These are phyloP conservation scores for Pelagophyceae sp. DNA, from an alignment of 352 stramenopile genomes.

Conservation along the genomic window DNA sequence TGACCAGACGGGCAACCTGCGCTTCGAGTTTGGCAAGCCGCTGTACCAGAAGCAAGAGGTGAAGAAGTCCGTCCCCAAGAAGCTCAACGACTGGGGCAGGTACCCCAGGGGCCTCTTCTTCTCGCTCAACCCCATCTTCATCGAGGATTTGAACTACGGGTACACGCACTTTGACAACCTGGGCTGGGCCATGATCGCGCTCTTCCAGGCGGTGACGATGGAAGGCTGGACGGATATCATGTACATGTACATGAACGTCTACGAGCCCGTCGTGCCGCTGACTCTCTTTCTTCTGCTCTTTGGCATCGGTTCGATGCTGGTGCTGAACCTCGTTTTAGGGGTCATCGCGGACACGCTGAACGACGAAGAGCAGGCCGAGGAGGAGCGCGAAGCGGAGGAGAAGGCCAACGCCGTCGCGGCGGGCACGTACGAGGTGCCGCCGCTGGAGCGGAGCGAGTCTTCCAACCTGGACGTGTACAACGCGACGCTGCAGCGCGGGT, in stretches of 20 bases:
- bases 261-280: constrained; percentile 40
- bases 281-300: constrained; percentile 36
- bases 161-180: constrained; percentile 86
- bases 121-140: constrained; percentile 36
- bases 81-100: neutral
- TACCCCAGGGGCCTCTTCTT: neutral
- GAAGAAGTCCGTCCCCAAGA: neutral
- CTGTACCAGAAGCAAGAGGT: neutral
- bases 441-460: too few relatives aligned
- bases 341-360: constrained; percentile 32
- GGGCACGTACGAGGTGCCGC: neutral
- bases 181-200: constrained; percentile 69
- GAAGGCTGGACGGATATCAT: constrained; percentile 85
- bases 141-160: constrained; percentile 63
- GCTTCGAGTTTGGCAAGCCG: constrained; percentile 31
- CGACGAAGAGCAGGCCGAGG: constrained; percentile 32
- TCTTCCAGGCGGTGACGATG: constrained; percentile 82
- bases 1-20: constrained; percentile 44
- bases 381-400: too few relatives aligned
- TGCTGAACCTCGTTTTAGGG: constrained; percentile 41
- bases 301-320: constrained; percentile 35
- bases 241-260: constrained; percentile 62
- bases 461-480: too few relatives aligned
- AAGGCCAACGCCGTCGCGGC: constrained; percentile 2
- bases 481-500: too few relatives aligned